These are phyloP conservation scores for Candida nitratophila DNA, from an alignment of 805 yeast genomes.

Conservation along the genomic window DNA sequence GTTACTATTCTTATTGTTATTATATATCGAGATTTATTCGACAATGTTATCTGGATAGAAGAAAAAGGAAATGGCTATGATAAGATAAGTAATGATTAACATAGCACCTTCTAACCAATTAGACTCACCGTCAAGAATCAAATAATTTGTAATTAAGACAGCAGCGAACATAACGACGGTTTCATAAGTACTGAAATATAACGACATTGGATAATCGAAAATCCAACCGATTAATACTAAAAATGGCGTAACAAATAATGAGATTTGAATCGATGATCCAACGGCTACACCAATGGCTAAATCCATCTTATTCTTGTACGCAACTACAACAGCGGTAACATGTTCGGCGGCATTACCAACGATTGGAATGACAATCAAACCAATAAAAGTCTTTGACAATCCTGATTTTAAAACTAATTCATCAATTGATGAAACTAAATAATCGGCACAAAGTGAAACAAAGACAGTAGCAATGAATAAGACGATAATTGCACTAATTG, in stretches of 20 bases:
- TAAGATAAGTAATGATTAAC: slow-evolving; percentile 79
- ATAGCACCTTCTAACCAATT: slow-evolving; percentile 97
- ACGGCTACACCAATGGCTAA: slow-evolving; percentile 95
- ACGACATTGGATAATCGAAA: slow-evolving; percentile 84
- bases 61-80: slow-evolving; percentile 85
- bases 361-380: slow-evolving; percentile 87
- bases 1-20: neutral
- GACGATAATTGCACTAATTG: slow-evolving; percentile 45
- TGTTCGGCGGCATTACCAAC: slow-evolving; percentile 99
- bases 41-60: slow-evolving; percentile 64
- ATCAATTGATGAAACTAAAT: slow-evolving; percentile 89
- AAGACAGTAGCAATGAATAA: slow-evolving; percentile 63
- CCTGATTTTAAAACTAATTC: slow-evolving; percentile 79
- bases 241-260: slow-evolving; percentile 91
- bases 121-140: slow-evolving; percentile 88
- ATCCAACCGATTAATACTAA: slow-evolving; percentile 93
- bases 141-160: slow-evolving; percentile 79
- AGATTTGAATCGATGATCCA: slow-evolving; percentile 93
- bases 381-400: slow-evolving; percentile 89
- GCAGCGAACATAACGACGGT: slow-evolving; percentile 87
- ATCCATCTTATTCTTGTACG: slow-evolving; percentile 95
- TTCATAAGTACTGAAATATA: slow-evolving; percentile 88
- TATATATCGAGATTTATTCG: slow-evolving; percentile 1
- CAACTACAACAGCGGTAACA: slow-evolving; percentile 93
- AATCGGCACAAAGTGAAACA: slow-evolving; percentile 90